These are phyloP conservation scores for Pinguiococcus pyrenoidosus DNA, from an alignment of 108 stramenopile species.

Conservation along the genomic window DNA sequence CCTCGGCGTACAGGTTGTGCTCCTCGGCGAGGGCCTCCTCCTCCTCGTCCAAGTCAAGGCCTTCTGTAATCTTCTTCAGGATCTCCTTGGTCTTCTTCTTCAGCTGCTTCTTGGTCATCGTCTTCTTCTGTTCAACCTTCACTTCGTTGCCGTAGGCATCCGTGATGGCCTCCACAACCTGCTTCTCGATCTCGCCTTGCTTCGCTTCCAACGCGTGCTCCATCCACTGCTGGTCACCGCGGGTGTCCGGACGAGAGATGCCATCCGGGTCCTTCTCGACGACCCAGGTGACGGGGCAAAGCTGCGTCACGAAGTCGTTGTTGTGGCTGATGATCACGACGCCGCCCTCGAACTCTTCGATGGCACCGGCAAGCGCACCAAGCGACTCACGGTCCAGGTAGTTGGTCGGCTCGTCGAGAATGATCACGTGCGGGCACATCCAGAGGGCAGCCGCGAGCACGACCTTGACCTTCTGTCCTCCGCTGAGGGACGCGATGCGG, in stretches of 20 bases:
- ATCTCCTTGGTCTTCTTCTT: conserved; percentile 13
- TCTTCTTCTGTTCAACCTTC: conserved; percentile 20
- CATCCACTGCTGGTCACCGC: conserved; percentile 97
- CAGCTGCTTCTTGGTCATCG: conserved; percentile 11
- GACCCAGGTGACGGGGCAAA: conserved; percentile 97
- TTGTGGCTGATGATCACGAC: conserved; percentile 99
- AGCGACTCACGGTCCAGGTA: conserved; percentile 95
- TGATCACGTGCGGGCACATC: conserved; percentile 96
- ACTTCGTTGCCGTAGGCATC: conserved; percentile 14
- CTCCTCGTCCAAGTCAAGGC: conserved; percentile 7
- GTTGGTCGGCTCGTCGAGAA: conserved; percentile 98
- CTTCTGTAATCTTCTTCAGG: conserved; percentile 12
- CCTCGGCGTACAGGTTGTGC: conserved; percentile 1
- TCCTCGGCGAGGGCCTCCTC: conserved; percentile 8
- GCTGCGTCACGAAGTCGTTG: conserved; percentile 90
- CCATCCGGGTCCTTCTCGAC: conserved; percentile 91
- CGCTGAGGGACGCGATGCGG: conserved; percentile 92
- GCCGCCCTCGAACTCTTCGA: conserved; percentile 90
- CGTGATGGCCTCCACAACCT: conserved; percentile 20
- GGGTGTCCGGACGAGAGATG: conserved; percentile 32
- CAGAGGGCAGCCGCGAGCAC: conserved; percentile 98
- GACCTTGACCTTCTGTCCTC: conserved; percentile 99
- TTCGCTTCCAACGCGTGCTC: conserved; percentile 26
- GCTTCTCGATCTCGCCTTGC: conserved; percentile 37
- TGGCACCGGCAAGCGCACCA: conserved; percentile 93